Conservation (phyloP, 257 asterid species). For the Eucommia ulmoides region DNA sequence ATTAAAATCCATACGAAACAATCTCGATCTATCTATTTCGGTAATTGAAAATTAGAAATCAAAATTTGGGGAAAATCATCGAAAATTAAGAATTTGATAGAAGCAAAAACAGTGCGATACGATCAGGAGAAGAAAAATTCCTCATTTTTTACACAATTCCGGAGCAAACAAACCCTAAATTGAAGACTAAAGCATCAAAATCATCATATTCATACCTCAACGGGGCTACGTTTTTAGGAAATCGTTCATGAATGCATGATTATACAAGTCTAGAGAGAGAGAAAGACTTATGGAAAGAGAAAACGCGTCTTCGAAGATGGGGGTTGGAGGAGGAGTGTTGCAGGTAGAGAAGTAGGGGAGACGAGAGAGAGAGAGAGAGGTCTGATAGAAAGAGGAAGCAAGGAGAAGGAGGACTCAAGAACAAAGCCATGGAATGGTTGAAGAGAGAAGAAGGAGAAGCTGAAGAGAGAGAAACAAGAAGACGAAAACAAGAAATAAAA, state of each 20-base stretch:
- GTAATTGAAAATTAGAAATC: not conserved
- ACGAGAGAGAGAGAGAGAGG: not conserved
- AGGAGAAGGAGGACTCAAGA: too few relatives aligned
- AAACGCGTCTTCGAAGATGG: conserved; percentile 31
- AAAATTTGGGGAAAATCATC: not conserved
- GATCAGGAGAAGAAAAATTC: not conserved
- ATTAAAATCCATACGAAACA: conserved; percentile 10
- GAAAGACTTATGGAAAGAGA: conserved; percentile 20
- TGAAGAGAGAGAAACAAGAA: too few relatives aligned
- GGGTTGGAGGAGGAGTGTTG: conserved; percentile 24
- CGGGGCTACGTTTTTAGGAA: not conserved
- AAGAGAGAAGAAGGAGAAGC: too few relatives aligned
- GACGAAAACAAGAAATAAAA: too few relatives aligned
- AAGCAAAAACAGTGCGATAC: not conserved
- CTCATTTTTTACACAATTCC: too few relatives aligned
- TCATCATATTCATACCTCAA: not conserved
- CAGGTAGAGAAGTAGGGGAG: conserved; percentile 5
- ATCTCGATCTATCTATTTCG: not conserved
- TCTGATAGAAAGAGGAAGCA: not conserved
- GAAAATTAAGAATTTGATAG: not conserved
- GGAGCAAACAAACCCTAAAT: conserved; percentile 1
- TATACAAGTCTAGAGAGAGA: conserved; percentile 1
- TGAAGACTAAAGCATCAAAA: not conserved
- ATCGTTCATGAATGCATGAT: not conserved
- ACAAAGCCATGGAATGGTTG: too few relatives aligned